Evolutionary conservation across 192 early-diverging fungal genomes (phyloP), one percentile per base, ranked within the genome.

Genomic region (Gryganskiella cystojenkinii): DNA sequence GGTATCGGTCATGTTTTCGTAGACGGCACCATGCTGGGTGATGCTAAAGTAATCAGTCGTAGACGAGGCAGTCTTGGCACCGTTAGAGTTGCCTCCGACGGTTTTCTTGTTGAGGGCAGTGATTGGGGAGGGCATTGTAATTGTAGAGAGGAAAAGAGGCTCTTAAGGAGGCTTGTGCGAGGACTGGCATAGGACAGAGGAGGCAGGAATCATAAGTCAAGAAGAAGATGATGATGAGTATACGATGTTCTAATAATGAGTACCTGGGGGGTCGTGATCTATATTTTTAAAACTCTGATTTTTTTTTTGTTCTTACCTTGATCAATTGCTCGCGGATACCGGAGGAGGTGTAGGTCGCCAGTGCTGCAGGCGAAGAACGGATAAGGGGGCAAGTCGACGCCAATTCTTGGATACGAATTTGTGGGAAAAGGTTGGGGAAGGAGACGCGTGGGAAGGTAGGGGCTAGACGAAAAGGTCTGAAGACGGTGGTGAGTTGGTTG

Each of bases 351-450:
- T 31, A n/a, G 27, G 31, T 55, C 67, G 67, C 67, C 67, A 70
- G 67, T 70, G 57, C 67, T 70, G n/a, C 52, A 8, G 50, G 46
- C 71, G 62, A 65, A 20, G 46, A 51, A 22, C 25, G 47, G 63
- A 9, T 22, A 58, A 33, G 56, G 63, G 63, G 71, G 71, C 56
- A 65, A 60, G 71, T 58, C 55, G 62, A 64, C 62, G 71, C 71
- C 71, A 73, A 65, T 65, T 73, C 71, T 73, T 73, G 71, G 71
- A 73, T 73, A 73, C 56, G 63, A 54, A 30, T 50, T 4, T 5
- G 10, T 7, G 24, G 56, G 45, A n/a, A 24, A 50, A 33, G 4
- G 22, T 57, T 22, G 42, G 27, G 20, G 50, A 40, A 50, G 28
- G 17, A 24, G 20, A 7, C n/a, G 49, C 10, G 31, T 45, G 54